Base-by-base conservation (phyloP, 2,329 filamentous ascomycete genomes). In the Lecanosticta acicola region DNA sequence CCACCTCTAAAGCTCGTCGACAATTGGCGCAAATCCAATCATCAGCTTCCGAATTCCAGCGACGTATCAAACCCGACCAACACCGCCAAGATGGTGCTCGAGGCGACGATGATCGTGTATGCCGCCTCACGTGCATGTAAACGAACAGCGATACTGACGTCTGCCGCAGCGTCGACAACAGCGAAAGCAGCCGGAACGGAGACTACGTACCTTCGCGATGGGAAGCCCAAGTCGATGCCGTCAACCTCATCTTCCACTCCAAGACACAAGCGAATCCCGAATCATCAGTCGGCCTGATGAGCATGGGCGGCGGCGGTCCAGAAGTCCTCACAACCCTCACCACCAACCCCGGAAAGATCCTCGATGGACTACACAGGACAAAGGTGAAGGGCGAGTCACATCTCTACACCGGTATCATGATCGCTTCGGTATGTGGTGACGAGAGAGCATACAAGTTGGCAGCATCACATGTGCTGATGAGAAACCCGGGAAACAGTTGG, bases 231-330 rank as follows among this genome's bases (percentile, higher is more conserved):
- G 79, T 87, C 59, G 93, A 98, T 70, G 90, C 91, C 46, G 88
- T 94, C 63, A 93, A 87, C 70, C 83, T 96, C 62, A 84, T 97
- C 63, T 97, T 97, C 75, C 88, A 90, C 66, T 87, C 85, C 64
- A 95, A 98, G 70, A 95, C 90, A 59, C 84, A 89, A 71, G 85
- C 85, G 59, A 96, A 98, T 68, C 89, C 93, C 24, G 93, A 98
- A 72, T 97, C 91, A 5, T 94, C 90, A 9, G 93, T 98, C 56
- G 93, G 94, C 42, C 76, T 98, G 55, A 96, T 98, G 90, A 95
- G 88, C 71, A 97, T 97, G 91, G 93, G 88, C 54, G 93, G 91
- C 63, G 50, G 42, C 65, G 90, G 89, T n/a, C 93, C 93, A 39
- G 91, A 97, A 72, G 91, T 98, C 55, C 80, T 98, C 54, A 94